Evolutionary conservation across 768 basidiomycete species (phyloP), one percentile per base, ranked within the genome.

Genomic region (Imleria badia): DNA sequence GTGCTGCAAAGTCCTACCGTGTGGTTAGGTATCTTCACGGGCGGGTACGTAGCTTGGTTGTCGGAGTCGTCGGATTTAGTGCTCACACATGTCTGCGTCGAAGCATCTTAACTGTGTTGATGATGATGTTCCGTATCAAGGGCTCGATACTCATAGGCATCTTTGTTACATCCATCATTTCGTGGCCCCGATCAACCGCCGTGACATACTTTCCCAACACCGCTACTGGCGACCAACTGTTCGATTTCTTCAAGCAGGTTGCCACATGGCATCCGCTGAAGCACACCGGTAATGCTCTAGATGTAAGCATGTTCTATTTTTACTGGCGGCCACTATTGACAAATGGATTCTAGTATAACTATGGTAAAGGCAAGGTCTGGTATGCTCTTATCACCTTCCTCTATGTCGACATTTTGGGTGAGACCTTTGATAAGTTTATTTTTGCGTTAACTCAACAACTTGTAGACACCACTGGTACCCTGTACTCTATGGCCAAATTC

Each of bases 401-500:
- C 51, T 94, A 93, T 67, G 91, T 94, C 61, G 89, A 91, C 71
- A 89, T 92, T 58, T 79, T 90, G 63, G 87, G 84, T 86, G 60
- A 43, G 79, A 66, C 57, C 5, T 11, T 10, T 45, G 31, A n/a
- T 34, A 13, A 15, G n/a, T 29, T 52, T 41, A 2, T 17, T 31
- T 35, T 35, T n/a, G n/a, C 26, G 38, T 46, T 23, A 29, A 17
- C 34, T 44, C 38, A 3, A 39, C 10, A 39, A 20, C 1, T 14
- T 50, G 44, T 52, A 70, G 73, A 77, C 53, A 78, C 74, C 29
- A 78, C 76, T 51, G 87, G 91, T 65, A 93, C 91, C 10, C 75
- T 94, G 5, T 92, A 93, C 67, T 87, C 91, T 36, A 93, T 94
- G 91, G 89, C 90, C 49, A 91, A 89, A 68, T 93, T 93, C 58